phyloP scores from a whole-genome alignment of 805 yeast genomes.

The Suhomyces vadensis region DNA sequence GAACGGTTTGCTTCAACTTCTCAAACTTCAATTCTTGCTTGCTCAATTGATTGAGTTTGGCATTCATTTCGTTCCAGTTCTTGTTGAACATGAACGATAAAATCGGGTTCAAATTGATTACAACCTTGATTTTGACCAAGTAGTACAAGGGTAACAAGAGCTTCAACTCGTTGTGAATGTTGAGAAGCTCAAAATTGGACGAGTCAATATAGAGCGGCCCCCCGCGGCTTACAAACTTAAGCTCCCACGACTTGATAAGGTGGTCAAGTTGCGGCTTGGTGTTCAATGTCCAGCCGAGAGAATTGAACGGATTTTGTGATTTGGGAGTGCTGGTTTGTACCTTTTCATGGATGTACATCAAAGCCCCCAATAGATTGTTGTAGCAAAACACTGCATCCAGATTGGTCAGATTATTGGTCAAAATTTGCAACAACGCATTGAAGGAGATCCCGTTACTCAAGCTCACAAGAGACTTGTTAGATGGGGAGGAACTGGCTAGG shows the following conservation, averaged over 20 bases:
- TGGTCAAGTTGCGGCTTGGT: conserved; percentile 59
- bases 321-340: conserved; percentile 53
- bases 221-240: conserved; percentile 57
- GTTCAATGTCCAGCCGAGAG: conserved; percentile 65
- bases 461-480: conserved; percentile 52
- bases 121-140: conserved; percentile 66
- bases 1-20: conserved; percentile 12
- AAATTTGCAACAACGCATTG: conserved; percentile 45
- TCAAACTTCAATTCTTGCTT: conserved; percentile 68
- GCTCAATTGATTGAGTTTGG: conserved; percentile 43
- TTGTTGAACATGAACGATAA: conserved; percentile 60
- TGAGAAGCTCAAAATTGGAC: conserved; percentile 48
- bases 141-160: conserved; percentile 65
- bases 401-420: conserved; percentile 35
- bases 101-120: conserved; percentile 61
- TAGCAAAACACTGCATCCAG: conserved; percentile 37
- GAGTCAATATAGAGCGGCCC: conserved; percentile 60
- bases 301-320: conserved; percentile 39
- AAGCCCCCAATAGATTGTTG: conserved; percentile 53
- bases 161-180: conserved; percentile 57
- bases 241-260: conserved; percentile 68
- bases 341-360: conserved; percentile 67
- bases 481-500: conserved; percentile 20
- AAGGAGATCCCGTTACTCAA: conserved; percentile 57
- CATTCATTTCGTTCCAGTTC: conserved; percentile 70